Base-by-base conservation (phyloP, 2,329 filamentous ascomycete species). In the Penicillium thymicola region DNA sequence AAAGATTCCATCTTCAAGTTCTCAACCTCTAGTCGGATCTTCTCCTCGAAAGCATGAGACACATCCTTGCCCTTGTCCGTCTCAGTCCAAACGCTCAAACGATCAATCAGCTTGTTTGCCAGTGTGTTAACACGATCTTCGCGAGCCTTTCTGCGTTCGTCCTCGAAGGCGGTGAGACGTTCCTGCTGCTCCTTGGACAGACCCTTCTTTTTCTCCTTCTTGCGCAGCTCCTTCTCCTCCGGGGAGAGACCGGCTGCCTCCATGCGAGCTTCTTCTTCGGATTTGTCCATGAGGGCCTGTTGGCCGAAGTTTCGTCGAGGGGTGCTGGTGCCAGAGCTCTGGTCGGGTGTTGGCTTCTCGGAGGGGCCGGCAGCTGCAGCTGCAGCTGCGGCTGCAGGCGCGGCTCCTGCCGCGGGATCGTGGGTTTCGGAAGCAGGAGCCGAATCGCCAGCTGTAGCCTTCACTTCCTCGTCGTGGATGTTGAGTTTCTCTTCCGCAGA, bases 1-100 rank as follows among this genome's bases (percentile, higher is more conserved):
- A 99, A 99, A 0, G 90, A 95, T 78, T 99, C 94, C 91, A 99
- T 99, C 82, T 97, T 99, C 67, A 99, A 81, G 71, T 97, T 96
- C 79, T 99, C 94, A 27, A 96, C 90, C 77, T 99, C 94, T 40
- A 97, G 85, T 40, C 88, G 85, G 65, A 90, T 97, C 84, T 99
- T 97, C 72, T 93, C 90, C 73, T 92, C 88, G 80, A 97, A 99
- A 0, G 94, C 90, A 56, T 79, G 79, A 34, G 93, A 97, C 58
- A 97, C 90, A 66, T 96, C 92, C 14, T 76, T 60, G 44, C 88
- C 85, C 78, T 94, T 96, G 77, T 97, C 94, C 4, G 93, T 97
- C 80, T 99, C 94, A 6, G 94, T 97, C 93, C 92, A 97, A 41
- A 97, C 86, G 63, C 88, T 92, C 70, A 97, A 85, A 57, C 92